Evolutionary conservation across 495 filamentous ascomycete species (phyloP).

Genomic region (Xylaria castorea): DNA sequence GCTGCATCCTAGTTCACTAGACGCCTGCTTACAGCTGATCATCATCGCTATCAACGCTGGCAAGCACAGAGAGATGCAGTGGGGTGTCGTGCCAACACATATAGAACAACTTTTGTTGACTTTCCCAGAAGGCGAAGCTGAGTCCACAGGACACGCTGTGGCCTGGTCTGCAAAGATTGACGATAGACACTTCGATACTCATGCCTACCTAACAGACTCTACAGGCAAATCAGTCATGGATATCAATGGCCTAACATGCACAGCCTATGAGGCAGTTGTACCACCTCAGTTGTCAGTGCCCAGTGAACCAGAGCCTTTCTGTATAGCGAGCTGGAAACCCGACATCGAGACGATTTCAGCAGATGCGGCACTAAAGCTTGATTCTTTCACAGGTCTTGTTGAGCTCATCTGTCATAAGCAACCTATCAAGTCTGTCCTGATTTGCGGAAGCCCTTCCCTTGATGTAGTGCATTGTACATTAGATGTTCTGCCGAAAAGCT

Average conservation of each 20-base stretch:
- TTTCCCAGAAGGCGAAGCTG: neutral
- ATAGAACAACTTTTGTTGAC: slow-evolving; percentile 12
- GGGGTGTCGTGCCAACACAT: slow-evolving; percentile 4
- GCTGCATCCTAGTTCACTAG: neutral
- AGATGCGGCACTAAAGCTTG: neutral
- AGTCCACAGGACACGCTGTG: neutral
- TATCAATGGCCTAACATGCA: slow-evolving; percentile 30
- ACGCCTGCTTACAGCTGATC: slow-evolving; percentile 9
- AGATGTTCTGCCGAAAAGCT: slow-evolving; percentile 12
- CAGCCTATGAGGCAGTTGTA: slow-evolving; percentile 30
- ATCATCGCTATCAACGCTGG: neutral
- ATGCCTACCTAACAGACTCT: slow-evolving; percentile 21
- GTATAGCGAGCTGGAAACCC: slow-evolving; percentile 21
- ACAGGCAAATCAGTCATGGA: slow-evolving; percentile 26
- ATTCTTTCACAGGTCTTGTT: slow-evolving; percentile 14
- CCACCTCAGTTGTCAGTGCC: slow-evolving; percentile 19
- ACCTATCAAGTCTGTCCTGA: slow-evolving; percentile 15
- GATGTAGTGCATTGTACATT: slow-evolving; percentile 7
- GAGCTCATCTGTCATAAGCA: slow-evolving; percentile 29
- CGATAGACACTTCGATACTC: slow-evolving; percentile 28
- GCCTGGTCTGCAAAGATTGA: slow-evolving; percentile 26
- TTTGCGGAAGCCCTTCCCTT: slow-evolving; percentile 2
- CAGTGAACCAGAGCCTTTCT: slow-evolving; percentile 20
- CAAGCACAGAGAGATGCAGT: slow-evolving; percentile 4
- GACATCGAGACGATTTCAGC: slow-evolving; percentile 26